Evolutionary conservation across 2,329 filamentous ascomycete genomes (phyloP), one percentile per base, ranked within the genome.

Genomic region (Colletotrichum endophyticum): DNA sequence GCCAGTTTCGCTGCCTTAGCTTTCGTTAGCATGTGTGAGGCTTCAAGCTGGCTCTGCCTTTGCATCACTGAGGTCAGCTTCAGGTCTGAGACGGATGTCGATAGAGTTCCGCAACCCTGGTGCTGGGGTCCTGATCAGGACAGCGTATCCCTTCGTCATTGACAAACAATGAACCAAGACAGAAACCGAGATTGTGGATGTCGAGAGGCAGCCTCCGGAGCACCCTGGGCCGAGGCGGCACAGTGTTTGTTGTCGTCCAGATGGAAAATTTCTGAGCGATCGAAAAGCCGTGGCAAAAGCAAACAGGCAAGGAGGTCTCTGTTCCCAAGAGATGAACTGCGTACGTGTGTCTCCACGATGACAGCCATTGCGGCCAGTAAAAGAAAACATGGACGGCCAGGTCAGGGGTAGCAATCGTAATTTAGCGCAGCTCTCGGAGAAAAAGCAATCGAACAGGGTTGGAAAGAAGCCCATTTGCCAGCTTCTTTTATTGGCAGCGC

Each of bases 401-500:
- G 64, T 63, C 72, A 68, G 70, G 72, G 74, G 44, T 70, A 70
- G 44, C 19, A 34, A 53, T 61, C 32, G 59, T 53, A 56, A 30
- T 59, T 69, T 57, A 66, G 61, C 28, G 59, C 44, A 66, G 25
- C 39, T 32, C 73, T 72, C 64, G 74, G 73, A 61, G 73, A 36
- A 64, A 74, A 74, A 74, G 63, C 49, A 74, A 61, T 70, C 34
- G 66, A 32, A 32, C 70, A 61, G 74, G 66, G 59, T 36, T 76
- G 74, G 74, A 76, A 73, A 25, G 70, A 69, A 61, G 70, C 74
- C 74, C 71, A 70, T 76, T 76, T 74, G 70, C 22, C 70, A 74
- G 66, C 9, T 70, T 69, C 70, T 74, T 74, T 70, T 44, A 76
- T 70, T 76, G 66, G 74, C 49, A 74, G 66, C 70, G 59, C 74